Conservation (phyloP, 441 rosid species). For the Adansonia rubrostipa region DNA sequence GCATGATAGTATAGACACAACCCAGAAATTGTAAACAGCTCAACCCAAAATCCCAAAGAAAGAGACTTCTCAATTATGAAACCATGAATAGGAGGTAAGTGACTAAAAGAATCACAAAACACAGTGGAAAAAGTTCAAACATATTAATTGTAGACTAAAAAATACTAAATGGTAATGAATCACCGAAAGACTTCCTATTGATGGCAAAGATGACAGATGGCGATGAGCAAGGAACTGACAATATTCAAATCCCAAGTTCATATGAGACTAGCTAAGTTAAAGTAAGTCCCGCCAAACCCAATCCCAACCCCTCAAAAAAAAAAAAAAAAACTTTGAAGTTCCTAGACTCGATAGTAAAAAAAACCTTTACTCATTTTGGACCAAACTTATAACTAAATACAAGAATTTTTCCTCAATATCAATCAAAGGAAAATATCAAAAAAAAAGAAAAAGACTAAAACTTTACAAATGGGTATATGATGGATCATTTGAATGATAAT, state of each 20-base stretch:
- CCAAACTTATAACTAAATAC: background rate
- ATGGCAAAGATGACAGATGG: background rate
- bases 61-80: background rate
- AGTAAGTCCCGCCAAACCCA: background rate
- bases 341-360: background rate
- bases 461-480: background rate
- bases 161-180: background rate
- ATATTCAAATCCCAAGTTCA: background rate
- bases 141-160: background rate
- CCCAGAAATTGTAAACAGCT: background rate
- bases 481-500: background rate
- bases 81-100: too few species aligned
- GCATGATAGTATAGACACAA: background rate
- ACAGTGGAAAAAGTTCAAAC: background rate
- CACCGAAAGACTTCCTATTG: background rate
- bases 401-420: background rate
- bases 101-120: background rate
- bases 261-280: background rate
- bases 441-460: background rate
- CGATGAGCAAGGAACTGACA: background rate
- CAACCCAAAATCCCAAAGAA: background rate
- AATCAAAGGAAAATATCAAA: background rate
- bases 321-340: background rate
- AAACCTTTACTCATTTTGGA: background rate
- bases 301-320: background rate